Evolutionary conservation across 352 stramenopile genomes (phyloP), one percentile per base, ranked within the genome.

Genomic region (Phytophthora pseudosyringae): DNA sequence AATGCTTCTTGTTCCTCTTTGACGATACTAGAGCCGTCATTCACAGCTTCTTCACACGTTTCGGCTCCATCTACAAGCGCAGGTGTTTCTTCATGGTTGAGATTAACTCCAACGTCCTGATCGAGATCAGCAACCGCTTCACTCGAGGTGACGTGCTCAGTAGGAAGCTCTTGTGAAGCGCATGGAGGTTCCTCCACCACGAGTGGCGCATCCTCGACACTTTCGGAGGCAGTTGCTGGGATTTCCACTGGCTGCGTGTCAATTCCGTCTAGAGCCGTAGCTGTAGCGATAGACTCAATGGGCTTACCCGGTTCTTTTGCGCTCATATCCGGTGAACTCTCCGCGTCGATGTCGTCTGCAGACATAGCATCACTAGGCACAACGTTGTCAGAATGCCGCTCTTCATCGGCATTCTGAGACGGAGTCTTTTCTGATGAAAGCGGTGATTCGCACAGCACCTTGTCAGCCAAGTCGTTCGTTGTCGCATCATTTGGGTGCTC

Each of bases 381-480:
- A 56, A 40, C 18, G 41, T 8, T 54, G 47, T 66, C 55, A 59
- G 39, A 38, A 40, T 49, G 46, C 12, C 47, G 25, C 25, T 45
- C 39, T 36, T 65, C 54, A 52, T 47, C 38, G 29, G 32, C 38
- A 53, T 64, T 51, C 40, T 43, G 39, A 10, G 1, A 38, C 9
- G 26, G 15, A 28, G 0, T 18, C 29, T n/a, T 13, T 35, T 66
- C 62, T 16, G 33, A 16, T 50, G 18, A 16, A 48, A 13, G 25
- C n/a, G 21, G 18, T 25, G 33, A 35, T 50, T 66, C 62, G 9
- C 36, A 58, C 13, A 28, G 36, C 60, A 68, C 36, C 29, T 57
- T 52, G 39, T 54, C 48, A 25, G 25, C 41, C 6, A 8, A 36
- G n/a, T 43, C 15, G 21, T 16, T 13, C 11, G 9, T 32, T 26